A percentile compares a stretch with the other conserved stretches of the same genome.
Conservation (phyloP, 2,329 filamentous ascomycete genomes). For the Penicillium concentricum region DNA sequence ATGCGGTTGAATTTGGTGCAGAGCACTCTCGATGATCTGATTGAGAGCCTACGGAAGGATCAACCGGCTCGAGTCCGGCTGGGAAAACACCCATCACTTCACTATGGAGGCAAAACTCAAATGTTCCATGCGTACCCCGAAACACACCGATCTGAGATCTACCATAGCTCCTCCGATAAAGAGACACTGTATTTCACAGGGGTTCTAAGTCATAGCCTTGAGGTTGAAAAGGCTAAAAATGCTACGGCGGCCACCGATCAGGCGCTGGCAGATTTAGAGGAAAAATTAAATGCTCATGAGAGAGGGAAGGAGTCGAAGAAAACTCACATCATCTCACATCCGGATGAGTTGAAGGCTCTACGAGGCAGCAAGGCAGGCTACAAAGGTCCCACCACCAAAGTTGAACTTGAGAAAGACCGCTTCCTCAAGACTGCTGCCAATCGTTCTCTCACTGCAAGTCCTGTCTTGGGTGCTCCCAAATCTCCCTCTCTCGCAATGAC, state of each 20-base stretch:
- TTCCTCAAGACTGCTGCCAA: slow-evolving; percentile 39
- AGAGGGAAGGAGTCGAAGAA: slow-evolving; percentile 62
- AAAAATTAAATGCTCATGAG: slow-evolving; percentile 58
- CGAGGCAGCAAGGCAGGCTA: slow-evolving; percentile 34
- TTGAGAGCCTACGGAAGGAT: slow-evolving; percentile 43
- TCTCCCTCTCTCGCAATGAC: slow-evolving; percentile 40
- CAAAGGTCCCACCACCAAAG: slow-evolving; percentile 37
- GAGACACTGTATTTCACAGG: slow-evolving; percentile 56
- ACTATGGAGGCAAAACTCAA: slow-evolving; percentile 57
- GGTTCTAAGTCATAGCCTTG: slow-evolving; percentile 57
- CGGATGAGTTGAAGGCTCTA: slow-evolving; percentile 39
- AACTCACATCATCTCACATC: slow-evolving; percentile 41
- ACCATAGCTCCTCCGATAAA: slow-evolving; percentile 46
- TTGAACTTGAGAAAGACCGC: slow-evolving; percentile 43
- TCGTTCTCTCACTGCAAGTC: slow-evolving; percentile 44
- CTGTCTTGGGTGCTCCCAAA: slow-evolving; percentile 37
- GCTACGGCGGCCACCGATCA: slow-evolving; percentile 58
- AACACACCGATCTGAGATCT: slow-evolving; percentile 58
- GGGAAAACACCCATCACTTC: slow-evolving; percentile 54
- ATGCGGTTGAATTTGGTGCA: slow-evolving; percentile 49
- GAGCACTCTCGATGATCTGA: slow-evolving; percentile 46
- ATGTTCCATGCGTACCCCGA: slow-evolving; percentile 55
- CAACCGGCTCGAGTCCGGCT: slow-evolving; percentile 47
- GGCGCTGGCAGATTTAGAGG: slow-evolving; percentile 59
- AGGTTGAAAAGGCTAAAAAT: slow-evolving; percentile 55